These are phyloP conservation scores for Penicillium capsulatum DNA, from an alignment of 2,329 filamentous ascomycete genomes.

Conservation along the genomic window DNA sequence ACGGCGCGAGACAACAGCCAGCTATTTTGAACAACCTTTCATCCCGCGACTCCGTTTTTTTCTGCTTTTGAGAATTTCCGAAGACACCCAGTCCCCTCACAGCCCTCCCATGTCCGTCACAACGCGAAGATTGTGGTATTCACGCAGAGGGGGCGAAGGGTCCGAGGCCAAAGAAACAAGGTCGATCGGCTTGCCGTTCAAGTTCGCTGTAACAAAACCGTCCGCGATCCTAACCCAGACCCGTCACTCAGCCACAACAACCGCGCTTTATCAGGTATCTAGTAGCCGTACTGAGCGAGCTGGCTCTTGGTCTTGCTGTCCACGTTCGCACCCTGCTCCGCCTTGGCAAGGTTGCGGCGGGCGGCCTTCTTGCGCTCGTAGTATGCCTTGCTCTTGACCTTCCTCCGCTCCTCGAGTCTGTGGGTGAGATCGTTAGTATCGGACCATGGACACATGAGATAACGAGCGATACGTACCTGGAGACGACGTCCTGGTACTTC, in stretches of 20 bases:
- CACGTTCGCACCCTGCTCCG: conserved; percentile 85
- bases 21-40: conserved; percentile 42
- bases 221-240: conserved; percentile 39
- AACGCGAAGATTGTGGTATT: conserved; percentile 32
- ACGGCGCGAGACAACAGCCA: conserved; percentile 41
- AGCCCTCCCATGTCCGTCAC: conserved; percentile 34
- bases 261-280: conserved; percentile 47
- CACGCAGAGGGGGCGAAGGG: conserved; percentile 32
- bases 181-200: conserved; percentile 41
- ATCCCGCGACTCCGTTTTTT: conserved; percentile 41
- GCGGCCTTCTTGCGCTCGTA: conserved; percentile 99
- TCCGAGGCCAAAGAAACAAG: conserved; percentile 28
- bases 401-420: conserved; percentile 98
- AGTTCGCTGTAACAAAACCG: conserved; percentile 40
- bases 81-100: conserved; percentile 29
- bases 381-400: conserved; percentile 98
- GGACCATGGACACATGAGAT: too few relatives aligned
- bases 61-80: conserved; percentile 28
- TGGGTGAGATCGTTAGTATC: conserved; percentile 20
- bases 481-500: conserved; percentile 99
- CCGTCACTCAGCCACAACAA: conserved; percentile 40
- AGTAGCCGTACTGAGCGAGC: conserved; percentile 89
- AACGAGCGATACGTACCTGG: conserved; percentile 64
- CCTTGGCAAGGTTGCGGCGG: conserved; percentile 82
- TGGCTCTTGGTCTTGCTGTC: conserved; percentile 82